Evolutionary conservation across 495 filamentous ascomycete species (phyloP), one percentile per base, ranked within the genome.

Genomic region (Sporormia fimetaria): DNA sequence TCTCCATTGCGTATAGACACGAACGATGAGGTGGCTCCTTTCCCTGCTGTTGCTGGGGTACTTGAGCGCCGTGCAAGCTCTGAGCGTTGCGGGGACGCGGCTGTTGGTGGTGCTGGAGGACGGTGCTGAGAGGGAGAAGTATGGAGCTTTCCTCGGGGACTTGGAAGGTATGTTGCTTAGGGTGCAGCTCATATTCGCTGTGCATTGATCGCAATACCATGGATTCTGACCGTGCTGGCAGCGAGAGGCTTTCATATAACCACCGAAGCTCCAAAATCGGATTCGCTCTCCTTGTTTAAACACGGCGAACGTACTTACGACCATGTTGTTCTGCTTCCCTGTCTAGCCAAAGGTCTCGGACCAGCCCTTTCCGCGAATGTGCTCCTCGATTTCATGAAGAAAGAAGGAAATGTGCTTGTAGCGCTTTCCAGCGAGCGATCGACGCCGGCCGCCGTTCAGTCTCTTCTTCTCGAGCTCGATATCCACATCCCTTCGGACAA

Each of bases 61-160:
- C 39, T 64, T 75, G 52, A 68, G 75, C 55, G 62, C 71, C 25
- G 82, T 78, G 48, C 70, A 80, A 57, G 83, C 85, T 28, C 60
- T 85, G 54, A 93, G 87, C 67, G 80, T 74, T 45, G 78, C 73
- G 39, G 90, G 87, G 33, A 76, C 70, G 61, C 75, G 87, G 59
- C 62, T 98, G 61, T 64, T 96, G 53, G 87, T 90, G 21, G 74
- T 96, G 31, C 60, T 90, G 29, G 90, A 98, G 56, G 85, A 95
- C 44, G 63, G 71, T 39, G 67, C 70, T 24, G 83, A 93, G 53
- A 84, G 84, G 66, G 69, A 69, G 35, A 69, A 67, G 42, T 98
- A 90, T 62, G 83, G 81, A 32, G 78, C 74, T 52, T 85, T 95
- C 57, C 76, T 87, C 61, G 71, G 64, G 2, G 86, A 93, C 62